Evolutionary conservation across 495 filamentous ascomycete genomes (phyloP).

Genomic region (Hyaloscypha bicolor): DNA sequence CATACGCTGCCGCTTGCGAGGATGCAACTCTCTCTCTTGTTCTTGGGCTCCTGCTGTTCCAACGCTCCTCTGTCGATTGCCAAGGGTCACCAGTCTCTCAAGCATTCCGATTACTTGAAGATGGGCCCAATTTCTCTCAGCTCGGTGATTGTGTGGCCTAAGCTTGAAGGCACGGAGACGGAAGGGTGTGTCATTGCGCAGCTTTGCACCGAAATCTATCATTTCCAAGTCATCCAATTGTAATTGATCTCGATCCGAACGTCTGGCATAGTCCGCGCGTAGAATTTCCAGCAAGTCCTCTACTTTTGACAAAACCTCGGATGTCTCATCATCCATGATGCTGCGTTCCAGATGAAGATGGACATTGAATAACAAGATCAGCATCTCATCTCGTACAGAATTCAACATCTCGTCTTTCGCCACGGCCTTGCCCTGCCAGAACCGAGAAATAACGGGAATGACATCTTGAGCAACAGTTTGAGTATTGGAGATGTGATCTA

Average conservation of each 20-base stretch:
- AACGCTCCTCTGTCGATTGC: slow-evolving; percentile 16
- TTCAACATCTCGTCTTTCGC: slow-evolving; percentile 72
- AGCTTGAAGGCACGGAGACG: slow-evolving; percentile 38
- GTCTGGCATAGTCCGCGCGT: slow-evolving; percentile 70
- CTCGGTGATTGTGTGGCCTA: slow-evolving; percentile 46
- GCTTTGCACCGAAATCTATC: slow-evolving; percentile 39
- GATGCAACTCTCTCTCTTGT: slow-evolving; percentile 37
- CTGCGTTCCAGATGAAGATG: slow-evolving; percentile 58
- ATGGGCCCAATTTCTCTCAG: slow-evolving; percentile 56
- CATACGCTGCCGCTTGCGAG: slow-evolving; percentile 66
- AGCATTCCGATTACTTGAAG: slow-evolving; percentile 53
- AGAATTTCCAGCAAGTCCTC: slow-evolving; percentile 64
- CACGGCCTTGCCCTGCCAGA: slow-evolving; percentile 72
- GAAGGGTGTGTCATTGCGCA: slow-evolving; percentile 44
- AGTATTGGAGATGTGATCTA: slow-evolving; percentile 66
- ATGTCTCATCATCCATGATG: slow-evolving; percentile 35
- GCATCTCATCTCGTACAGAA: slow-evolving; percentile 58
- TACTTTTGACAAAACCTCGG: slow-evolving; percentile 33
- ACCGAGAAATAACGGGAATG: slow-evolving; percentile 68
- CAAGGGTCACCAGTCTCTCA: slow-evolving; percentile 42
- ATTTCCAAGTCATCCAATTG: slow-evolving; percentile 76
- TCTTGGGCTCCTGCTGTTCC: slow-evolving; percentile 27
- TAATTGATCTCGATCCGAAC: slow-evolving; percentile 70
- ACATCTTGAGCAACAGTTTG: slow-evolving; percentile 58
- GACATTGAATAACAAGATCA: slow-evolving; percentile 68